These are phyloP conservation scores for Simplicillium aogashimaense DNA, from an alignment of 2,329 filamentous ascomycete species.

Conservation along the genomic window DNA sequence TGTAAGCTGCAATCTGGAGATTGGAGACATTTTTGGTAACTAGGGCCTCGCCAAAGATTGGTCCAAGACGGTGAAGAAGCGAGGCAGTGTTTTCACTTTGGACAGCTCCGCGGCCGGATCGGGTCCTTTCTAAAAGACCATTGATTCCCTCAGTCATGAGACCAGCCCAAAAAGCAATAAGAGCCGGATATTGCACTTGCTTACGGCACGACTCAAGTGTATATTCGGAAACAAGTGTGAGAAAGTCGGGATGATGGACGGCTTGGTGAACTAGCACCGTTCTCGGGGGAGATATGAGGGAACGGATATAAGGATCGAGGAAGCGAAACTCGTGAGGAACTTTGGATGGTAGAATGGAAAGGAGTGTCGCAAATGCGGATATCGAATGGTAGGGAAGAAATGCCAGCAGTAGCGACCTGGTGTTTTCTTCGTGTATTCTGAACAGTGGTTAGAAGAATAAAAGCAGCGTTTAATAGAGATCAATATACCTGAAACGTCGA, in stretches of 20 bases:
- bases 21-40: constrained; percentile 67
- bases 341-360: constrained; percentile 74
- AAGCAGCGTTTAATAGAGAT: not conserved
- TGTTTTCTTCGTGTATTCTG: constrained; percentile 89
- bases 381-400: constrained; percentile 90
- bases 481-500: constrained; percentile 70
- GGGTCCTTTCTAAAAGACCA: constrained; percentile 67
- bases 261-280: constrained; percentile 77
- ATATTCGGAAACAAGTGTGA: constrained; percentile 68
- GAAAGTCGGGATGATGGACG: constrained; percentile 66
- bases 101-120: constrained; percentile 65
- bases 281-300: constrained; percentile 65
- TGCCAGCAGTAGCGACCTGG: constrained; percentile 63
- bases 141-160: constrained; percentile 78
- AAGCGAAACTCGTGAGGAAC: constrained; percentile 73
- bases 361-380: constrained; percentile 72
- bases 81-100: constrained; percentile 76
- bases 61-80: constrained; percentile 54
- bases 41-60: constrained; percentile 70
- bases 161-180: constrained; percentile 86
- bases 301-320: constrained; percentile 75
- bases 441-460: constrained; percentile 5
- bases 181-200: constrained; percentile 63
- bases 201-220: constrained; percentile 63
- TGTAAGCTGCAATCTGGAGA: constrained; percentile 79